Percentiles rank a stretch among this genome's conserved stretches.
Evolutionary conservation across 1,284 basidiomycete genomes (phyloP).

Genomic region (Cutaneotrichosporon sp.): DNA sequence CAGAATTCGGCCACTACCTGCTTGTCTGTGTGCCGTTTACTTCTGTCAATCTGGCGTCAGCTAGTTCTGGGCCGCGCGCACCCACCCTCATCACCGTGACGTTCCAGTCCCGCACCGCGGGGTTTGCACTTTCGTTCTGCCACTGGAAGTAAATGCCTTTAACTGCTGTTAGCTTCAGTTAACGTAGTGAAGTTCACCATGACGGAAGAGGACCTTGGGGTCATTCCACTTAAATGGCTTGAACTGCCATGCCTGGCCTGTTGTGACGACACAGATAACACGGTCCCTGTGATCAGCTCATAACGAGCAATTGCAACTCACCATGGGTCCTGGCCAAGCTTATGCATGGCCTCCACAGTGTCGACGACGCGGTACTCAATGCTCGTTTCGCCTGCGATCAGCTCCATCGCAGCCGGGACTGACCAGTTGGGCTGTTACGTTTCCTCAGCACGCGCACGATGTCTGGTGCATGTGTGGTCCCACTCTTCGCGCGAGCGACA

Average conservation of each 20-base stretch:
- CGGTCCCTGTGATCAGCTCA: slow-evolving; percentile 57
- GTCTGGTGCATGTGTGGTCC: slow-evolving; percentile 73
- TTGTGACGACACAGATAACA: slow-evolving; percentile 94
- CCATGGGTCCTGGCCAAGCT: slow-evolving; percentile 89
- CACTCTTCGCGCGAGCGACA: slow-evolving; percentile 61
- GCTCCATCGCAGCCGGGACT: background rate
- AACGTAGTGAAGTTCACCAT: slow-evolving; percentile 69
- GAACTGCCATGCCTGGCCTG: slow-evolving; percentile 97
- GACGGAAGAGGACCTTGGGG: slow-evolving; percentile 82
- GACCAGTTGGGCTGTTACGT: slow-evolving; percentile 49
- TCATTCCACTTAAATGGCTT: slow-evolving; percentile 93
- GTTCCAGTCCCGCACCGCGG: slow-evolving; percentile 92
- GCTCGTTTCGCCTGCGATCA: slow-evolving; percentile 38
- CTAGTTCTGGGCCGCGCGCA: background rate
- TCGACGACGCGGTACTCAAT: slow-evolving; percentile 78
- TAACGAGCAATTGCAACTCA: slow-evolving; percentile 24
- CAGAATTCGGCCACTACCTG: slow-evolving; percentile 92
- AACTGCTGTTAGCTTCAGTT: slow-evolving; percentile 58
- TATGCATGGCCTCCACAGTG: slow-evolving; percentile 81
- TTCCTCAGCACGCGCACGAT: slow-evolving; percentile 76
- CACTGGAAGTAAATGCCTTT: slow-evolving; percentile 90
- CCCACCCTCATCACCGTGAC: slow-evolving; percentile 83
- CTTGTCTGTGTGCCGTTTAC: slow-evolving; percentile 88
- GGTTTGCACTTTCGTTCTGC: slow-evolving; percentile 82
- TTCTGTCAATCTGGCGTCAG: slow-evolving; percentile 69